Evolutionary conservation across 352 stramenopile genomes (phyloP).

Genomic region (Phytopythium cucurbitacearum): DNA sequence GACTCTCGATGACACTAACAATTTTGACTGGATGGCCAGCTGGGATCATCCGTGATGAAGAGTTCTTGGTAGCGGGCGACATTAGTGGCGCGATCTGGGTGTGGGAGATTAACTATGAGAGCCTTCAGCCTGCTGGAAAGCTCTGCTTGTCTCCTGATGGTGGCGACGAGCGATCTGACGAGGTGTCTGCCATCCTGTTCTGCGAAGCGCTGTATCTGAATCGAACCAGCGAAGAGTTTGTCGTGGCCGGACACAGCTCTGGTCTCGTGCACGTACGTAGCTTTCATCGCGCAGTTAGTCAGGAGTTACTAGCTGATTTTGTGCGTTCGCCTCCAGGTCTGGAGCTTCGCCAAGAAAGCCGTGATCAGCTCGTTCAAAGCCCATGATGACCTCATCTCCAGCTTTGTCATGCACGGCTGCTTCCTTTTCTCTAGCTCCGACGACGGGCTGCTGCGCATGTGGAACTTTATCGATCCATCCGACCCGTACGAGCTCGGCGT

Average conservation of each 20-base stretch:
- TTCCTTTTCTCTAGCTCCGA: slow-evolving; percentile 81
- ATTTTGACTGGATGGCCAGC: slow-evolving; percentile 17
- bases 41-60: slow-evolving; percentile 45
- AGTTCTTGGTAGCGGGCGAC: slow-evolving; percentile 54
- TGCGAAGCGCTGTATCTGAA: slow-evolving; percentile 40
- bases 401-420: slow-evolving; percentile 52
- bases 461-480: slow-evolving; percentile 46
- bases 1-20: neutral
- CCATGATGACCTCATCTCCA: slow-evolving; percentile 45
- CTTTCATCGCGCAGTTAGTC: neutral
- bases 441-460: slow-evolving; percentile 55
- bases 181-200: slow-evolving; percentile 52
- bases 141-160: neutral
- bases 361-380: slow-evolving; percentile 44
- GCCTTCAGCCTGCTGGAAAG: slow-evolving; percentile 11
- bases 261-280: slow-evolving; percentile 38
- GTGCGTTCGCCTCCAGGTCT: slow-evolving; percentile 27
- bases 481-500: slow-evolving; percentile 55
- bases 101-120: slow-evolving; percentile 51
- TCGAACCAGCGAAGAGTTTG: slow-evolving; percentile 40
- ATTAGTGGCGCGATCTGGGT: slow-evolving; percentile 40
- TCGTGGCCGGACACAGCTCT: slow-evolving; percentile 46
- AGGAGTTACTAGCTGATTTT: neutral
- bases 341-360: slow-evolving; percentile 42
- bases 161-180: slow-evolving; percentile 11